Evolutionary conservation across 2,329 filamentous ascomycete genomes (phyloP).

Genomic region (Curvularia sp.): DNA sequence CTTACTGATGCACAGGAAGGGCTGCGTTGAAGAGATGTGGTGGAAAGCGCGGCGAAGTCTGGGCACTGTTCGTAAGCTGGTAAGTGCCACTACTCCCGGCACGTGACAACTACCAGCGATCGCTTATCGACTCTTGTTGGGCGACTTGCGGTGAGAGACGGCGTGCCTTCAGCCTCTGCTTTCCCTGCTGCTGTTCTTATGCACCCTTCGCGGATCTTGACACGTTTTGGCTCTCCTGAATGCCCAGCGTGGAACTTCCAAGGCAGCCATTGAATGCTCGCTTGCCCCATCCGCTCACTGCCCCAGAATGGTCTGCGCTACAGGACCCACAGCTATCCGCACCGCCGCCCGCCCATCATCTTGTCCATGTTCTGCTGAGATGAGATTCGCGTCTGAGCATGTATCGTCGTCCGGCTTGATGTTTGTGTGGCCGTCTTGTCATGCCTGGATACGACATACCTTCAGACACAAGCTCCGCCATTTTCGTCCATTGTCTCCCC

Average conservation of each 20-base stretch:
- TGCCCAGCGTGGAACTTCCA: constrained; percentile 28
- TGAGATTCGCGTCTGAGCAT: not conserved
- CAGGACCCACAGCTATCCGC: constrained; percentile 30
- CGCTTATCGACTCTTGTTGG: constrained; percentile 30
- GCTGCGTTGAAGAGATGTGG: constrained; percentile 49
- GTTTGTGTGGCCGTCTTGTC: not conserved
- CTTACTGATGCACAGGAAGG: constrained; percentile 51
- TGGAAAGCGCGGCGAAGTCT: constrained; percentile 36
- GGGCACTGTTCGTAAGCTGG: constrained; percentile 37
- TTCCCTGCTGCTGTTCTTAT: constrained; percentile 26
- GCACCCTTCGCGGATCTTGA: constrained; percentile 30
- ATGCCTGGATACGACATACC: not conserved
- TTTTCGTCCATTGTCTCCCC: not conserved
- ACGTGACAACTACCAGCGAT: constrained; percentile 41
- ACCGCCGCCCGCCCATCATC: constrained; percentile 12
- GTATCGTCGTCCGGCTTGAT: not conserved
- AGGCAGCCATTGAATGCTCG: constrained; percentile 37
- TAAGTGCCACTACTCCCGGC: constrained; percentile 29
- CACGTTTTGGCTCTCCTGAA: constrained; percentile 40
- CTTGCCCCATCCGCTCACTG: constrained; percentile 32
- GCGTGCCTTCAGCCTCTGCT: constrained; percentile 3
- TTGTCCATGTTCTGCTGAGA: constrained; percentile 4
- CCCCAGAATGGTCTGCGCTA: constrained; percentile 35
- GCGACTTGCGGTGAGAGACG: constrained; percentile 29
- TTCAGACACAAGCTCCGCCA: not conserved